These are phyloP conservation scores for Angomonas deanei DNA, from an alignment of 208 protist species.

Conservation along the genomic window DNA sequence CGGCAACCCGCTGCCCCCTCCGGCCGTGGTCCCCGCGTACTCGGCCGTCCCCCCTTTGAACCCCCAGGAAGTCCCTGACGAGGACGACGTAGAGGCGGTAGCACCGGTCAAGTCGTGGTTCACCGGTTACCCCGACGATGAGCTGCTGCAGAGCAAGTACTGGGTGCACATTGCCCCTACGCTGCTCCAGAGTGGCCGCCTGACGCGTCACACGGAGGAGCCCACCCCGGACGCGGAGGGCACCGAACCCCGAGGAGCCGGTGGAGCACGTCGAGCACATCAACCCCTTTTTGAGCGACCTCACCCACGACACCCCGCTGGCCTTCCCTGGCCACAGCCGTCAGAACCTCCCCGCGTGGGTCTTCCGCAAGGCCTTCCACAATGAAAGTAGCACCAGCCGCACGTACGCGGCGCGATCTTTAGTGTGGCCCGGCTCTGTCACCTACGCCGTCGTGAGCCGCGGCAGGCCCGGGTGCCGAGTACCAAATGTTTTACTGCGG, in stretches of 20 bases:
- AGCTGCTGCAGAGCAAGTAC: conserved; percentile 80
- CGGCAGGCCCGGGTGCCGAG: conserved; percentile 57
- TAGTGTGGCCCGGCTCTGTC: conserved; percentile 82
- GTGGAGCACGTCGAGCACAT: conserved; percentile 62
- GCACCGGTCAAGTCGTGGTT: conserved; percentile 46
- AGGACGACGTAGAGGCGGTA: conserved; percentile 73
- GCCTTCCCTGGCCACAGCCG: conserved; percentile 73
- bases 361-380: conserved; percentile 78
- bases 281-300: conserved; percentile 72
- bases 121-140: conserved; percentile 78
- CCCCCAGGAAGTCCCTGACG: conserved; percentile 75
- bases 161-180: conserved; percentile 88
- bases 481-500: conserved; percentile 83
- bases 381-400: conserved; percentile 60
- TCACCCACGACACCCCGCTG: conserved; percentile 69
- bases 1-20: conserved; percentile 39
- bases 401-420: conserved; percentile 74
- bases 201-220: conserved; percentile 26
- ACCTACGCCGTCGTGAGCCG: conserved; percentile 66
- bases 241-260: conserved; percentile 16
- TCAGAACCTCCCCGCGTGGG: conserved; percentile 72
- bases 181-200: conserved; percentile 63
- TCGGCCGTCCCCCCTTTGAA: conserved; percentile 67
- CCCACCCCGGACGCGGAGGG: conserved; percentile 13
- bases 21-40: conserved; percentile 71